These are phyloP conservation scores for Zymoseptoria crescenta DNA, from an alignment of 2,329 filamentous ascomycete species.

Conservation along the genomic window DNA sequence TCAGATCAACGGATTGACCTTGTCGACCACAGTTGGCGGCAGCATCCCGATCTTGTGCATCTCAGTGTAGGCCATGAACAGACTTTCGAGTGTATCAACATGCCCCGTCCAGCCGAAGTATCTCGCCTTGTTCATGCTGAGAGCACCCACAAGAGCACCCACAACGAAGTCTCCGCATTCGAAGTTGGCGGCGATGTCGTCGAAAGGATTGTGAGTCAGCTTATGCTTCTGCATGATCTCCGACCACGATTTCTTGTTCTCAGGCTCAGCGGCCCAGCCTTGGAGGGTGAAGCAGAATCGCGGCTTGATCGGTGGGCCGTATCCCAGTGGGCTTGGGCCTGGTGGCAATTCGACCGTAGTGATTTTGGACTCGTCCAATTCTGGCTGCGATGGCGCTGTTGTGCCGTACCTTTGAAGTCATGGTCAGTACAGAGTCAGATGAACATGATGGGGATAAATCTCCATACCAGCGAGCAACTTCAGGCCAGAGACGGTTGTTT, in stretches of 20 bases:
- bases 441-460: neutral
- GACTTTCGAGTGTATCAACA: slow-evolving; percentile 39
- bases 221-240: slow-evolving; percentile 37
- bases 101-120: slow-evolving; percentile 42
- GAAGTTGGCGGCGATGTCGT: slow-evolving; percentile 40
- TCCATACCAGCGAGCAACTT: slow-evolving; percentile 38
- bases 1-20: slow-evolving; percentile 21
- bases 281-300: slow-evolving; percentile 36
- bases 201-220: slow-evolving; percentile 35
- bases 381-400: slow-evolving; percentile 19
- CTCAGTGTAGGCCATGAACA: slow-evolving; percentile 36
- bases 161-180: slow-evolving; percentile 39
- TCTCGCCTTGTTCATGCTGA: slow-evolving; percentile 39
- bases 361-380: slow-evolving; percentile 23
- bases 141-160: slow-evolving; percentile 20
- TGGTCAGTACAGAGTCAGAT: neutral
- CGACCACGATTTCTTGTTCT: slow-evolving; percentile 41
- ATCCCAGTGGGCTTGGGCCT: slow-evolving; percentile 29
- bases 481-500: slow-evolving; percentile 43
- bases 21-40: slow-evolving; percentile 28
- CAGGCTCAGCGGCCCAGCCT: slow-evolving; percentile 39
- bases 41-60: slow-evolving; percentile 39
- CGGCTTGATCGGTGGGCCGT: slow-evolving; percentile 36
- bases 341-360: slow-evolving; percentile 17
- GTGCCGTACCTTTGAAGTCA: slow-evolving; percentile 16